Evolutionary conservation across 2,329 filamentous ascomycete genomes (phyloP), one percentile per base, ranked within the genome.

Genomic region (Penicillium sp.): DNA sequence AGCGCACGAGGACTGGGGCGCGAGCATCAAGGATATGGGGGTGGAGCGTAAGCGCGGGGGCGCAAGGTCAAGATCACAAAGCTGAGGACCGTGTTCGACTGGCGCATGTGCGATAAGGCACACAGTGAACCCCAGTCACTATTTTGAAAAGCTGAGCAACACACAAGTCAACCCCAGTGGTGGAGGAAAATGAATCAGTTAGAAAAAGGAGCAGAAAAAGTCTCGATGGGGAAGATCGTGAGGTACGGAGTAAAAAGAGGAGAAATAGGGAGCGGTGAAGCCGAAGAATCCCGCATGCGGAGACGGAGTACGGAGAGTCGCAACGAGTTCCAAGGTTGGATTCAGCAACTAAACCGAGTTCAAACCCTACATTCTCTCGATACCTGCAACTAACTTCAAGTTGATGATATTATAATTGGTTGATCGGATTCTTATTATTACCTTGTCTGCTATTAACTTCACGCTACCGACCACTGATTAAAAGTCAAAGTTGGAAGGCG

Each of bases 221-320:
- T 21, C 13, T 23, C 5, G 9, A 33, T 16, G 19, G 29, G 21
- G 31, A 27, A 21, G 31, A 14, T 29, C 21, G 37, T 33, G 47
- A 49, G 25, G n/a, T 27, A 16, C 19, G 29, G 33, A 46, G 29
- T 29, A 46, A 45, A 29, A 29, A 37, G 43, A 29, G 25, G 52
- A 47, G 52, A 53, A 52, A 57, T 54, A 52, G 58, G 54, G 58
- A 59, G 62, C 62, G 62, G 62, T 64, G 62, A 64, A 57, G 56
- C 55, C 62, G 62, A 43, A 43, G 53, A 52, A 54, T 54, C 49
- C 59, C 60, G 62, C 60, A 64, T 64, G 62, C 62, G 61, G 59
- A 19, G 33, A 42, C 26, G 50, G 44, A n/a, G 25, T 29, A 50
- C 16, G 35, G 35, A 39, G 31, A 33, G 31, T 33, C 14, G 31